Conservation (phyloP, 163 green algal species). For the Picocystis sp. region DNA sequence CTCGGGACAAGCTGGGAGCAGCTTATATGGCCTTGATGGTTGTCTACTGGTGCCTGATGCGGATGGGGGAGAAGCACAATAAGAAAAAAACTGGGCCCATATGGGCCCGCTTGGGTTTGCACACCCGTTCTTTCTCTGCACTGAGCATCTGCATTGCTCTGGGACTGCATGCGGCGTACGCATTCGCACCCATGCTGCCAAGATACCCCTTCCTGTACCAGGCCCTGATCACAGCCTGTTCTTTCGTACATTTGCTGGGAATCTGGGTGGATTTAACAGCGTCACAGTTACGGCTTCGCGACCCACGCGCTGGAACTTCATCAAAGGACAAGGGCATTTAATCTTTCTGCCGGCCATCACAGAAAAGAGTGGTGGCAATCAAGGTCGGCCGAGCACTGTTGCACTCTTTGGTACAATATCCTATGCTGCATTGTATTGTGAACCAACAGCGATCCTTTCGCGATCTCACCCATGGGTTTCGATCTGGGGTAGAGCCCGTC, state of each 20-base stretch:
- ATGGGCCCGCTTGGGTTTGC: not conserved
- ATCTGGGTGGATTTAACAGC: conserved; percentile 15
- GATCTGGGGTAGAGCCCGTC: no score
- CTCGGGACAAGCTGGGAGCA: conserved; percentile 49
- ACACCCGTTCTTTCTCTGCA: not conserved
- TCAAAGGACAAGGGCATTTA: no score
- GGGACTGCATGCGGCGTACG: conserved; percentile 15
- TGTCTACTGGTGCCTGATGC: conserved; percentile 8
- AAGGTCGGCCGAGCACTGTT: no score
- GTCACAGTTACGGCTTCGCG: not conserved
- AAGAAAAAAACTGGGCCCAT: not conserved
- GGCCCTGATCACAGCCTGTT: conserved; percentile 22
- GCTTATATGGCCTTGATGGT: conserved; percentile 32
- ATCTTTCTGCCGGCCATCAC: no score
- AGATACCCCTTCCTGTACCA: conserved; percentile 39
- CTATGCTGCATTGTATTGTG: no score
- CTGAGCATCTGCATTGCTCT: not conserved
- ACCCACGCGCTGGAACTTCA: no score
- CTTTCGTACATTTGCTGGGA: conserved; percentile 27
- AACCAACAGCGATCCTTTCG: no score
- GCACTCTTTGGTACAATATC: no score
- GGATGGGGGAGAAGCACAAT: not conserved
- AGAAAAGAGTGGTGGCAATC: no score
- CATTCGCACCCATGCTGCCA: conserved; percentile 17
- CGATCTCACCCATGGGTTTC: no score